phyloP scores from a whole-genome alignment of 2,329 filamentous ascomycete species.

The Arthrobotrys sphaeroides region DNA sequence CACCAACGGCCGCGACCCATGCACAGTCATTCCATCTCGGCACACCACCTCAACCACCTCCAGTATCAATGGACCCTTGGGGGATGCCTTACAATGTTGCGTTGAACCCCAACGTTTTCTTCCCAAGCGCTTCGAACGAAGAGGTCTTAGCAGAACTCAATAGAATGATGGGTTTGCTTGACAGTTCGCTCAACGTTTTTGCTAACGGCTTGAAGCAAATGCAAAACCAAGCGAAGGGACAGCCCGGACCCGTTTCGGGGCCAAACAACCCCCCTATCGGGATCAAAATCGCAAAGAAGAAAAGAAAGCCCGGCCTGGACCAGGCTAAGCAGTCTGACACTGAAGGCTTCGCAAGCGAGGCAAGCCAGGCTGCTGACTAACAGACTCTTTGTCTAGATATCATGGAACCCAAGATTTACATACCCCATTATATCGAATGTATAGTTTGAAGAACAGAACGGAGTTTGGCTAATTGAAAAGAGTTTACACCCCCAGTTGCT shows the following conservation, averaged over 20 bases:
- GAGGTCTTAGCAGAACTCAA: conserved; percentile 38
- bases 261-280: conserved; percentile 1
- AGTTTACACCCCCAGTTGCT: background rate
- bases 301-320: conserved; percentile 19
- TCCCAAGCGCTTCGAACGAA: conserved; percentile 43
- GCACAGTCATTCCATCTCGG: conserved; percentile 41
- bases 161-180: conserved; percentile 44
- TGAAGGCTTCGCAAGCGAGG: conserved; percentile 48
- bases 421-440: background rate
- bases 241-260: conserved; percentile 22
- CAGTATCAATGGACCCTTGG: conserved; percentile 42
- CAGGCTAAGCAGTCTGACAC: conserved; percentile 50
- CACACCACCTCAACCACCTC: conserved; percentile 9
- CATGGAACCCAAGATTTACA: background rate
- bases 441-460: background rate
- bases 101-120: conserved; percentile 43
- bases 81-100: conserved; percentile 48
- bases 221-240: conserved; percentile 36
- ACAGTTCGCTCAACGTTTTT: conserved; percentile 46
- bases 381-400: background rate
- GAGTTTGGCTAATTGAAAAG: conserved; percentile 2
- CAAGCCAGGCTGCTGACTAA: conserved; percentile 41
- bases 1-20: conserved; percentile 42
- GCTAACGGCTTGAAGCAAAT: conserved; percentile 41
- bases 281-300: conserved; percentile 37